Percentiles rank a stretch among this genome's conserved stretches.
phyloP scores from a whole-genome alignment of 192 early-diverging fungal species.

The Coemansia sp. region DNA sequence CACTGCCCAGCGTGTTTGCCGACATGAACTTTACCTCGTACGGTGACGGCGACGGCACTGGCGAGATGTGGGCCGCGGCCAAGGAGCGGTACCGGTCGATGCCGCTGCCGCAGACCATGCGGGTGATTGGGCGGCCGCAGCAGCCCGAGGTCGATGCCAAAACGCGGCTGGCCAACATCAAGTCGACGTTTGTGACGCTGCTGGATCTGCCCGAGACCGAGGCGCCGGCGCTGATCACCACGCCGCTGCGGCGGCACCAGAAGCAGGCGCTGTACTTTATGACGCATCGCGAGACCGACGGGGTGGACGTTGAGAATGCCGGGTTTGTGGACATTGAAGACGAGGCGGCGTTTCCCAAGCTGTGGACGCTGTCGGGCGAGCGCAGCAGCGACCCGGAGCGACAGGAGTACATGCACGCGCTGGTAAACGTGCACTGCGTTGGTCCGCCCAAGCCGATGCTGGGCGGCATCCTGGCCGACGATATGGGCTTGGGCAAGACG shows the following conservation, averaged over 20 bases:
- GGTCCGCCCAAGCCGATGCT: slow-evolving; percentile 25
- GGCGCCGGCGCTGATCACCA: slow-evolving; percentile 45
- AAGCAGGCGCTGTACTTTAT: slow-evolving; percentile 81
- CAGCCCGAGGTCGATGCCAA: slow-evolving; percentile 28
- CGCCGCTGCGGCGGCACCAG: slow-evolving; percentile 74
- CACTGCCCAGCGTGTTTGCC: slow-evolving; percentile 34
- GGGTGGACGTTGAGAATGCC: slow-evolving; percentile 51
- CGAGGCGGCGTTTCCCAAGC: slow-evolving; percentile 23
- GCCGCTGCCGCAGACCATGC: slow-evolving; percentile 23
- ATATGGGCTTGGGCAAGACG: slow-evolving; percentile 52
- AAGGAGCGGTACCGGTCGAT: slow-evolving; percentile 7
- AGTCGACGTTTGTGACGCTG: slow-evolving; percentile 48
- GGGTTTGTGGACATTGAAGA: not conserved
- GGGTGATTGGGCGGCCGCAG: slow-evolving; percentile 5
- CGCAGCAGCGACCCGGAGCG: not conserved
- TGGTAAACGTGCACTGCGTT: slow-evolving; percentile 28
- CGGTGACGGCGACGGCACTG: slow-evolving; percentile 1
- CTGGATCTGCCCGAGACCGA: slow-evolving; percentile 44
- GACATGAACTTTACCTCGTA: slow-evolving; percentile 20
- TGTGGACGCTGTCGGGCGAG: slow-evolving; percentile 18
- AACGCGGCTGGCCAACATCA: slow-evolving; percentile 35
- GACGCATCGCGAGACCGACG: slow-evolving; percentile 65
- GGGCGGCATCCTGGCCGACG: slow-evolving; percentile 46
- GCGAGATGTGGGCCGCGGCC: not conserved
- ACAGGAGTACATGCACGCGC: slow-evolving; percentile 21